These are phyloP conservation scores for Russula sp. DNA, from an alignment of 768 basidiomycete species.

Conservation along the genomic window DNA sequence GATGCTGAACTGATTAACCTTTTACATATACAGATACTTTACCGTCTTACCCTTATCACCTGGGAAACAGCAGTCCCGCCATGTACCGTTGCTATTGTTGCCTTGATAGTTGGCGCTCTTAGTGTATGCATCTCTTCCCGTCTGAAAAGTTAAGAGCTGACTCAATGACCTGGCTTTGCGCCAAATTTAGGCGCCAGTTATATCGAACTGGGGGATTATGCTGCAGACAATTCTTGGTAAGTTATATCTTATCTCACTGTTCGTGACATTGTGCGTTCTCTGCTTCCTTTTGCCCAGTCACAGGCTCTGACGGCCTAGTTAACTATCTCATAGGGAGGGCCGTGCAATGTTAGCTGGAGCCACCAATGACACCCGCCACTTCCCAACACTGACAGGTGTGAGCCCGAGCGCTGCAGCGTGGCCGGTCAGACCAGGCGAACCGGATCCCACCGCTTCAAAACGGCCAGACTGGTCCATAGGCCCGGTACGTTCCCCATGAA, in stretches of 20 bases:
- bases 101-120: conserved; percentile 29
- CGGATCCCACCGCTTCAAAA: background rate
- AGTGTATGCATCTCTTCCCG: background rate
- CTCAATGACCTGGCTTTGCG: background rate
- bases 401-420: background rate
- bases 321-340: conserved; percentile 11
- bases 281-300: background rate
- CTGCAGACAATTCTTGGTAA: conserved; percentile 35
- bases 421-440: background rate
- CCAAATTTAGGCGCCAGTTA: conserved; percentile 24
- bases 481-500: background rate
- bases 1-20: background rate
- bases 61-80: conserved; percentile 37
- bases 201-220: conserved; percentile 33
- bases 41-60: conserved; percentile 30
- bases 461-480: background rate
- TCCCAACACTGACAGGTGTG: conserved; percentile 14
- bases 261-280: conserved; percentile 34
- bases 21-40: background rate
- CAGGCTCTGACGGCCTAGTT: background rate
- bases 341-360: conserved; percentile 5
- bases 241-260: conserved; percentile 36
- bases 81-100: conserved; percentile 32
- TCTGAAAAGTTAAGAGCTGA: background rate
- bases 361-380: conserved; percentile 10